These are phyloP conservation scores for Novakomyces olei DNA, from an alignment of 805 yeast genomes.

Conservation along the genomic window DNA sequence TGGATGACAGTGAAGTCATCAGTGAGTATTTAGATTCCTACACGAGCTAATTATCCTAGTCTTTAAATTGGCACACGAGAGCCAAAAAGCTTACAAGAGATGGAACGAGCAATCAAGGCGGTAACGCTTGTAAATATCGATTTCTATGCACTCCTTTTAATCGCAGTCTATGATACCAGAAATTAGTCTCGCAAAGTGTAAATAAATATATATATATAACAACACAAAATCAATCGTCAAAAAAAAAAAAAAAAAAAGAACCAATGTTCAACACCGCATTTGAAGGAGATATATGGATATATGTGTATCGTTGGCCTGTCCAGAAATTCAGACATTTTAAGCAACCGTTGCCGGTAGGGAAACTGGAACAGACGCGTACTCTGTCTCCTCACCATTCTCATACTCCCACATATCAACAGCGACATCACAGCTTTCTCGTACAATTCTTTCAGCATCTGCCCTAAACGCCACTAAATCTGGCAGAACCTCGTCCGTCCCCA, in stretches of 20 bases:
- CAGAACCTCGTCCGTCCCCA: slow-evolving; percentile 85
- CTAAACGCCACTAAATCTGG: slow-evolving; percentile 66
- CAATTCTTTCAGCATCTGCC: slow-evolving; percentile 68
- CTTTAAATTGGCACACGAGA: no score
- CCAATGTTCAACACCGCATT: background rate
- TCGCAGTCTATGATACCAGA: background rate
- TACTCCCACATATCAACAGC: slow-evolving; percentile 97
- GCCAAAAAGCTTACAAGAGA: no score
- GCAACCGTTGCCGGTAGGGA: background rate
- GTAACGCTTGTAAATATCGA: no score
- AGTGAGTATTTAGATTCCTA: no score
- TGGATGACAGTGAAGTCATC: no score
- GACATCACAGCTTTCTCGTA: slow-evolving; percentile 88
- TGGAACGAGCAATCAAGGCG: no score
- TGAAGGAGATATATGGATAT: background rate
- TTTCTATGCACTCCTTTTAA: no score
- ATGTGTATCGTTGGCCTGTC: background rate
- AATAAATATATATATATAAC: background rate
- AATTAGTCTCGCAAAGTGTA: background rate
- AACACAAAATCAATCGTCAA: slow-evolving; percentile 1
- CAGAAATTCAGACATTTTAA: background rate
- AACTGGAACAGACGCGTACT: slow-evolving; percentile 22
- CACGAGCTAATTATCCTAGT: no score
- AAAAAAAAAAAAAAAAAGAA: background rate
- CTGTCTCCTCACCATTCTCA: slow-evolving; percentile 65